Conservation (phyloP, 441 rosid genomes). For the Syzygium malaccense region DNA sequence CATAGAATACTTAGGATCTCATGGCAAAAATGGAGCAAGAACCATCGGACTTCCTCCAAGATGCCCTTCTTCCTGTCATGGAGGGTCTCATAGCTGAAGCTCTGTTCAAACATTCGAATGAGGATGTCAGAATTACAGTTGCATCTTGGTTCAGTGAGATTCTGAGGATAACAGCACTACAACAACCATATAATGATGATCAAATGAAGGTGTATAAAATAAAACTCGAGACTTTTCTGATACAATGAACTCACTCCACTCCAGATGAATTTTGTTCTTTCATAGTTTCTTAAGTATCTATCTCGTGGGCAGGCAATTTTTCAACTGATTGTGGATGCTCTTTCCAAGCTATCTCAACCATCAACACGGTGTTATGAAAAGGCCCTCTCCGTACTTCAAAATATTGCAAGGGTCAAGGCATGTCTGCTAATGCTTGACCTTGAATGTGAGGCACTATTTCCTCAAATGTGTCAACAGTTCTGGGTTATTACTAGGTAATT, state of each 20-base stretch:
- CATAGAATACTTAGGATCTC: background rate
- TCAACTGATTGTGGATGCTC: background rate
- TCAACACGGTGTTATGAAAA: background rate
- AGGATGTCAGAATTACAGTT: background rate
- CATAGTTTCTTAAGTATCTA: background rate
- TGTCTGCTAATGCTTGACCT: background rate
- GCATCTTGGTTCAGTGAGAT: background rate
- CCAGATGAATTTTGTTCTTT: background rate
- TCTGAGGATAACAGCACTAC: background rate
- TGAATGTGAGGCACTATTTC: background rate
- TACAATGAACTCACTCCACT: background rate
- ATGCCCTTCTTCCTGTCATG: background rate
- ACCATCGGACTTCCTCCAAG: background rate
- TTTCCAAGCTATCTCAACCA: background rate
- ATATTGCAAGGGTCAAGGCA: background rate
- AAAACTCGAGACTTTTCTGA: background rate
- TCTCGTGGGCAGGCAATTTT: background rate
- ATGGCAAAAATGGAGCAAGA: background rate
- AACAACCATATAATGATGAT: background rate
- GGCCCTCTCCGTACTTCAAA: background rate
- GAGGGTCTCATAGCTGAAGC: background rate
- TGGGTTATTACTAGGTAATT: background rate
- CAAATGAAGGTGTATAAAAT: background rate
- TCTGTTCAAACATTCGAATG: background rate
- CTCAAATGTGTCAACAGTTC: background rate